Conservation (phyloP, 345 rosid genomes). For the Limnanthes douglasii region DNA sequence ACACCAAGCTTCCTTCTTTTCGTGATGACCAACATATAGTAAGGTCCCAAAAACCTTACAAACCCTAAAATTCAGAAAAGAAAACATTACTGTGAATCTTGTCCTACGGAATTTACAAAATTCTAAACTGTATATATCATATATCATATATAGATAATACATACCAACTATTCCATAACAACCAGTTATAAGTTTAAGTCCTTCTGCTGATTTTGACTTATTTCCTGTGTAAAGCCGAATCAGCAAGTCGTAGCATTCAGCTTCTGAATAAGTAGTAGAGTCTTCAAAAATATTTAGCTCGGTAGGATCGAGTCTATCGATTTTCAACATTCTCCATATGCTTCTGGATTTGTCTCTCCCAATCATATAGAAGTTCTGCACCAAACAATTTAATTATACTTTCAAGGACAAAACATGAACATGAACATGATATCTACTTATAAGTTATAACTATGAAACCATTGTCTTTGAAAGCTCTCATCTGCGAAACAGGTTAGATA, state of each 20-base stretch:
- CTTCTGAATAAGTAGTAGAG: slow-evolving; percentile 40
- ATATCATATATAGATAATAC: not conserved
- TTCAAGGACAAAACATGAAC: slow-evolving; percentile 1
- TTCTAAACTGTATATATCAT: no score
- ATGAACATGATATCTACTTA: not conserved
- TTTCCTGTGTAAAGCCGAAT: slow-evolving; percentile 75
- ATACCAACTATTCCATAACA: slow-evolving; percentile 88
- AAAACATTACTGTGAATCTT: not conserved
- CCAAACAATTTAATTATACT: not conserved
- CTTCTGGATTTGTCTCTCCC: slow-evolving; percentile 68
- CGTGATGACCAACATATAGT: slow-evolving; percentile 85
- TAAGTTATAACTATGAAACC: not conserved
- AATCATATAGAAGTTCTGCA: slow-evolving; percentile 75
- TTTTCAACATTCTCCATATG: slow-evolving; percentile 66
- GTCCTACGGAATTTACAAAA: not conserved
- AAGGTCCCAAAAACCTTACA: slow-evolving; percentile 82
- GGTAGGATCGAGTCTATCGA: slow-evolving; percentile 53
- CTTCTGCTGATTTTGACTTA: slow-evolving; percentile 58
- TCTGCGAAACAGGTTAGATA: not conserved
- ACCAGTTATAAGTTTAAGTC: slow-evolving; percentile 61
- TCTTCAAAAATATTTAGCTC: slow-evolving; percentile 63
- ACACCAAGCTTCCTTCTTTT: slow-evolving; percentile 80
- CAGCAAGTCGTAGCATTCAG: slow-evolving; percentile 49
- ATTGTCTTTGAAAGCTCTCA: no score
- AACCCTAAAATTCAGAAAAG: slow-evolving; percentile 39